Base-by-base conservation (phyloP, 2,329 filamentous ascomycete species). In the Epichloe uncinata region DNA sequence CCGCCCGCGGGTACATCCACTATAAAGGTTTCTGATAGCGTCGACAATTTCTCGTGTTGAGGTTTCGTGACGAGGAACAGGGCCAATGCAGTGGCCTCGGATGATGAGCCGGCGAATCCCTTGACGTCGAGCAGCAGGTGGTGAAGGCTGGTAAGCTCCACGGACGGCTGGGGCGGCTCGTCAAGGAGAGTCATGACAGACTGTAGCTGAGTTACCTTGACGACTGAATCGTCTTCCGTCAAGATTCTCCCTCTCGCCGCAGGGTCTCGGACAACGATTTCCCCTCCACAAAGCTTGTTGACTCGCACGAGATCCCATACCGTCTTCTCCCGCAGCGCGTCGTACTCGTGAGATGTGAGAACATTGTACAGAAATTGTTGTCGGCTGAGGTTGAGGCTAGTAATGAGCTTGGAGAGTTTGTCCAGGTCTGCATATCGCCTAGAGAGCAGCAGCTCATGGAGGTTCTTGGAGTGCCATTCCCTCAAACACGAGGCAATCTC, bases 391-490 rank as follows among this genome's bases (percentile, higher is more conserved):
- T 96, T 91, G 54, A 98, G 74, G n/a, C 82, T 81, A 46, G 82
- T 79, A 42, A 96, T 85, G 49, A 97, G 75, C 50, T 78, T 77
- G 1, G 88, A 86, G 63, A 97, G 81, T 54, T 84, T 81, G 59
- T 95, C 88, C 50, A 98, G 72, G 49, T 83, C 78, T 46, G 77
- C 71, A 67, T 98, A 98, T 63, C 90, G 82, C 53, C 88, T 79
- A 18, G 82, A 81, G 8, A 98, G 77, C 1, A 98, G 76, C 22
- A 97, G 74, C 63, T 95, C 88, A 68, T 98, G 94, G 15, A 98
- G 75, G 62, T 96, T 94, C 16, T 90, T 95, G 18, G 93, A 95
- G 69, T 98, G 91, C 94, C 93, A 98, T 75, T 98, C 93, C 58
- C 93, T 81, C 55, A 98, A 70, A 64, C 93, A 98, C 3, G 90